phyloP scores from a whole-genome alignment of 148 eudicot species.

The Rhododendron ferrugineum region DNA sequence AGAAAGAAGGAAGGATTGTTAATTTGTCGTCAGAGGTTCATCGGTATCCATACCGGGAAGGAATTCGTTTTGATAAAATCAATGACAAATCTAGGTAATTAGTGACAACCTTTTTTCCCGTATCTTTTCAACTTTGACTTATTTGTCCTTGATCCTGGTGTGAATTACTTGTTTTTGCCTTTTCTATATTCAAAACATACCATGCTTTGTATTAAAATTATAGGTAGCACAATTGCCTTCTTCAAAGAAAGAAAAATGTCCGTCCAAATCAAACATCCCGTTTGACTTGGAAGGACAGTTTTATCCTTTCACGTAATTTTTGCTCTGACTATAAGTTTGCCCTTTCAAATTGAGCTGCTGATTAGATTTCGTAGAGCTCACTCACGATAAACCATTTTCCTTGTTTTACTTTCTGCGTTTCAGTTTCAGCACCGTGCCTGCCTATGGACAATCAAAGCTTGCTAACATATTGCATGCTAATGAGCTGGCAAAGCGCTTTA shows the following conservation, averaged over 20 bases:
- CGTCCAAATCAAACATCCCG: background rate
- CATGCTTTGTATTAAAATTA: background rate
- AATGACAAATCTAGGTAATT: conserved; percentile 59
- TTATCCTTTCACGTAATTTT: background rate
- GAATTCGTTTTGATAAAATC: conserved; percentile 70
- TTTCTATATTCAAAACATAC: background rate
- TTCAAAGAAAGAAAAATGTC: background rate
- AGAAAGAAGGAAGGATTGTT: conserved; percentile 76
- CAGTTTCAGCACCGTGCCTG: conserved; percentile 56
- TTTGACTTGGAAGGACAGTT: background rate
- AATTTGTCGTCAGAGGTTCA: conserved; percentile 70
- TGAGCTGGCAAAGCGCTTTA: conserved; percentile 66
- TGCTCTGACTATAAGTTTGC: background rate
- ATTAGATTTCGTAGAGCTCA: background rate
- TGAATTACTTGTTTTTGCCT: background rate
- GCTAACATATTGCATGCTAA: conserved; percentile 75
- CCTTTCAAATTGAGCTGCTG: background rate
- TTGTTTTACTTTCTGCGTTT: conserved; percentile 13
- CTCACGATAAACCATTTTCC: background rate
- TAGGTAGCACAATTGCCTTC: background rate
- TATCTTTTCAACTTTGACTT: background rate
- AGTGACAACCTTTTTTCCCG: background rate
- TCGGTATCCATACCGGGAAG: conserved; percentile 38
- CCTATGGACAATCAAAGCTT: conserved; percentile 90
- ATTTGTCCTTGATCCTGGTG: background rate